Percentiles rank a stretch among this genome's conserved stretches.
These are phyloP conservation scores for Pinus albicaulis DNA, from an alignment of 75 land plant genomes.

Conservation along the genomic window DNA sequence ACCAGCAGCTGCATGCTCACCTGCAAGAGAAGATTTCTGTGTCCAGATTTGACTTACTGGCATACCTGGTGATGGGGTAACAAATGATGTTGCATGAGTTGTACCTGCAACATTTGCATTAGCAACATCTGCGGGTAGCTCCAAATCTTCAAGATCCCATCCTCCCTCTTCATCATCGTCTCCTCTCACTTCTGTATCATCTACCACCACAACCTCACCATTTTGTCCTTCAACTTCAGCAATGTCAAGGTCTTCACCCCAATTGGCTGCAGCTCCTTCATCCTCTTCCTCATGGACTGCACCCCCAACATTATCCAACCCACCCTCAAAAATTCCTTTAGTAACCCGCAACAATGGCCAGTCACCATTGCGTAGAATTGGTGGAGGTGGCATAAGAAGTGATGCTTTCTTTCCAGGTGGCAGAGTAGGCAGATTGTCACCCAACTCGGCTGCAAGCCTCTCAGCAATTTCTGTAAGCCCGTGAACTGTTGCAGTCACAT, in stretches of 20 bases:
- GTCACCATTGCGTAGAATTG: slow-evolving; percentile 51
- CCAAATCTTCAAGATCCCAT: slow-evolving; percentile 76
- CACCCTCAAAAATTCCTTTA: slow-evolving; percentile 76
- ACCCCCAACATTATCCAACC: slow-evolving; percentile 36
- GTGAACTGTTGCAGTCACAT: slow-evolving; percentile 62
- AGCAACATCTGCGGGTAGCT: slow-evolving; percentile 49
- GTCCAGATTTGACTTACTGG: slow-evolving; percentile 61
- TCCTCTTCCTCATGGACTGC: slow-evolving; percentile 44
- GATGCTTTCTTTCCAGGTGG: slow-evolving; percentile 44
- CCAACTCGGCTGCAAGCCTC: slow-evolving; percentile 49
- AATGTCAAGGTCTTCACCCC: slow-evolving; percentile 74
- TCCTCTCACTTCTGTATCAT: slow-evolving; percentile 35
- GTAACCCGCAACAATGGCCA: slow-evolving; percentile 72
- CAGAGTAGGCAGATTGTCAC: slow-evolving; percentile 52
- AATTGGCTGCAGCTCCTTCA: slow-evolving; percentile 44
- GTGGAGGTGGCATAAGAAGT: slow-evolving; percentile 57
- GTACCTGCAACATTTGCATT: slow-evolving; percentile 18
- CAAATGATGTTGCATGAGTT: slow-evolving; percentile 27
- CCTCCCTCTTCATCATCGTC: slow-evolving; percentile 59
- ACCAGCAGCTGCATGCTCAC: slow-evolving; percentile 76
- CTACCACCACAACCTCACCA: slow-evolving; percentile 29
- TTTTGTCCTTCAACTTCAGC: slow-evolving; percentile 32
- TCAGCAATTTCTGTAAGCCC: slow-evolving; percentile 63
- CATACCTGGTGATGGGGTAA: slow-evolving; percentile 53
- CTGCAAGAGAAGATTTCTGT: slow-evolving; percentile 66